Percentiles rank a stretch among this genome's conserved stretches.
phyloP scores from a whole-genome alignment of 1,284 basidiomycete species.

The Ganoderma sinense region DNA sequence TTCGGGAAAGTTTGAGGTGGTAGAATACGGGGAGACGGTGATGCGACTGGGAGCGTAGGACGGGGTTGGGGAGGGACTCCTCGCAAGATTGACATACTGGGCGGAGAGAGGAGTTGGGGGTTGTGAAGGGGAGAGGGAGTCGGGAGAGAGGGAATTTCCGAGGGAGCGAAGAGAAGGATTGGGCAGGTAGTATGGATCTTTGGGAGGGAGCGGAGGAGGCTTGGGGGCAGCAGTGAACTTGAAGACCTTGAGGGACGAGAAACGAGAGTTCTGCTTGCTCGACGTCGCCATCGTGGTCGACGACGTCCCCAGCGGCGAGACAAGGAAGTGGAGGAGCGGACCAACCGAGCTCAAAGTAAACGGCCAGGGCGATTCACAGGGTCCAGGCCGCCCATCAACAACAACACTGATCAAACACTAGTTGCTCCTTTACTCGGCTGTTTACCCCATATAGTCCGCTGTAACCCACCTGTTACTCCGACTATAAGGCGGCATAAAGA shows the following conservation, averaged over 20 bases:
- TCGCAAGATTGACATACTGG: conserved; percentile 41
- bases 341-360: neutral
- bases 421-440: neutral
- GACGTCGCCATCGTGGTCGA: conserved; percentile 41
- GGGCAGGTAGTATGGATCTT: conserved; percentile 63
- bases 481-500: neutral
- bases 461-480: neutral
- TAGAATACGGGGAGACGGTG: conserved; percentile 33
- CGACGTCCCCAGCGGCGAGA: conserved; percentile 24
- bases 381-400: neutral
- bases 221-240: conserved; percentile 47
- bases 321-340: neutral
- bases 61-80: conserved; percentile 41
- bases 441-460: neutral
- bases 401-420: neutral
- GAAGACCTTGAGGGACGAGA: conserved; percentile 70
- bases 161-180: conserved; percentile 65
- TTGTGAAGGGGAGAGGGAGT: conserved; percentile 47
- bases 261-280: conserved; percentile 54
- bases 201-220: conserved; percentile 71
- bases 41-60: conserved; percentile 41
- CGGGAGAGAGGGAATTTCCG: conserved; percentile 46
- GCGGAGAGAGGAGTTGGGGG: conserved; percentile 44
- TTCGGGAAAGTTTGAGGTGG: conserved; percentile 41
- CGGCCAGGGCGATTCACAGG: neutral